Percentiles rank a stretch among this genome's conserved stretches.
Conservation (phyloP, 1,284 basidiomycete genomes). For the Nidula niveotomentosa region DNA sequence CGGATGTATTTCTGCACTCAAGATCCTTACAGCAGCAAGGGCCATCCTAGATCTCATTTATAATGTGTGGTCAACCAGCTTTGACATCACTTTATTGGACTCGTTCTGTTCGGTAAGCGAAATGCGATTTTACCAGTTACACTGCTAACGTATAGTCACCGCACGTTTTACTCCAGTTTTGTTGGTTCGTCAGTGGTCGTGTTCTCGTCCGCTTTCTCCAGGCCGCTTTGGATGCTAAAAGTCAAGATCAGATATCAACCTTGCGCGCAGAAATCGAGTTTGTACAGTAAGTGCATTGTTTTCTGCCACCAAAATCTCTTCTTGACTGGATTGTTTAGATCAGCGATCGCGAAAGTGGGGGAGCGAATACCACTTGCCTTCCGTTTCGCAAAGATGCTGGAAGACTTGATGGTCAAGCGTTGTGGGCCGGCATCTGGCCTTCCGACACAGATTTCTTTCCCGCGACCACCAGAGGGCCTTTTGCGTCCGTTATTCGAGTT, state of each 20-base stretch:
- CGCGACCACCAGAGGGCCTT: conserved; percentile 26
- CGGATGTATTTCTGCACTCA: conserved; percentile 66
- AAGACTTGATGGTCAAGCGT: conserved; percentile 39
- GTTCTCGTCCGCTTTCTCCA: conserved; percentile 65
- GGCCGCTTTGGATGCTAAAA: conserved; percentile 53
- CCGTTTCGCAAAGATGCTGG: conserved; percentile 64
- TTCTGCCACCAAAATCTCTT: not conserved
- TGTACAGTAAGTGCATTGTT: conserved; percentile 48
- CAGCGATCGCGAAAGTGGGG: conserved; percentile 60
- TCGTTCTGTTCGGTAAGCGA: conserved; percentile 54
- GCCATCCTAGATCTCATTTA: conserved; percentile 70
- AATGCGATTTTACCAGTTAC: not conserved
- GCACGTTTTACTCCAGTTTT: conserved; percentile 42
- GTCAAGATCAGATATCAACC: conserved; percentile 50
- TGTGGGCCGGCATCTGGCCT: conserved; percentile 28
- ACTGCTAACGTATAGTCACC: conserved; percentile 5
- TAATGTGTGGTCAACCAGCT: conserved; percentile 64
- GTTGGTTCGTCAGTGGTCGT: conserved; percentile 66
- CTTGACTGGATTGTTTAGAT: conserved; percentile 30
- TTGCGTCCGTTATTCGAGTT: conserved; percentile 28
- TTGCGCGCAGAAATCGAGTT: conserved; percentile 64
- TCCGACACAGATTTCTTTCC: conserved; percentile 26
- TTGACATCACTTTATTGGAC: conserved; percentile 64
- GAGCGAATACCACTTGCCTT: conserved; percentile 64
- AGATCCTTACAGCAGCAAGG: conserved; percentile 63